Percentiles rank a stretch among this genome's conserved stretches.
phyloP scores from a whole-genome alignment of 2,329 filamentous ascomycete species.

The Juglanconis sp. region DNA sequence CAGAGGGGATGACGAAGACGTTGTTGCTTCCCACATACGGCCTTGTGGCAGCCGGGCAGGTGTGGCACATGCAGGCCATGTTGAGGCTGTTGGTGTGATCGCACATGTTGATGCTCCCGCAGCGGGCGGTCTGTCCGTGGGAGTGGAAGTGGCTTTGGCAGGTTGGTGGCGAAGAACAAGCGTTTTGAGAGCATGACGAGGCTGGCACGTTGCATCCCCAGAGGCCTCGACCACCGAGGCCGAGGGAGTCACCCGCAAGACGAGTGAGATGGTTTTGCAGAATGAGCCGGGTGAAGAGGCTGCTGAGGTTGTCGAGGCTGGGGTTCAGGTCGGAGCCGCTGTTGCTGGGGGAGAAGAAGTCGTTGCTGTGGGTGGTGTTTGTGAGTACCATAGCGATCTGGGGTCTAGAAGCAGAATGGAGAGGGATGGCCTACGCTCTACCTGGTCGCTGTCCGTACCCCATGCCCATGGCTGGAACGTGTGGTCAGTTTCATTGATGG shows the following conservation, averaged over 20 bases:
- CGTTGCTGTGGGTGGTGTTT: neutral
- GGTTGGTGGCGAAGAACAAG: neutral
- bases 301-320: conserved; percentile 1
- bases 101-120: neutral
- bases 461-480: conserved; percentile 1
- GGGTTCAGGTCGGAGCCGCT: neutral
- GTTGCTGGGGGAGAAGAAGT: neutral
- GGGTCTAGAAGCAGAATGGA: no score
- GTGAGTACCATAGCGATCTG: no score
- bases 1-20: conserved; percentile 13
- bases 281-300: conserved; percentile 16
- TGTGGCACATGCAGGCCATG: conserved; percentile 9
- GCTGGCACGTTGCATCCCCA: conserved; percentile 4
- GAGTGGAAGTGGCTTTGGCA: neutral
- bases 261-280: conserved; percentile 15
- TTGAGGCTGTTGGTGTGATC: conserved; percentile 1
- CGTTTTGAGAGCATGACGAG: neutral
- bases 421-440: neutral
- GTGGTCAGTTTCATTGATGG: no score
- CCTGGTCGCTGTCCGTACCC: conserved; percentile 7
- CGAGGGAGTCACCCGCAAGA: conserved; percentile 3
- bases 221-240: conserved; percentile 7
- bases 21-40: conserved; percentile 14
- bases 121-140: neutral
- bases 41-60: conserved; percentile 11